These are phyloP conservation scores for Metroxylon sagu DNA, from an alignment of 176 grass and related monocot species.

Conservation along the genomic window DNA sequence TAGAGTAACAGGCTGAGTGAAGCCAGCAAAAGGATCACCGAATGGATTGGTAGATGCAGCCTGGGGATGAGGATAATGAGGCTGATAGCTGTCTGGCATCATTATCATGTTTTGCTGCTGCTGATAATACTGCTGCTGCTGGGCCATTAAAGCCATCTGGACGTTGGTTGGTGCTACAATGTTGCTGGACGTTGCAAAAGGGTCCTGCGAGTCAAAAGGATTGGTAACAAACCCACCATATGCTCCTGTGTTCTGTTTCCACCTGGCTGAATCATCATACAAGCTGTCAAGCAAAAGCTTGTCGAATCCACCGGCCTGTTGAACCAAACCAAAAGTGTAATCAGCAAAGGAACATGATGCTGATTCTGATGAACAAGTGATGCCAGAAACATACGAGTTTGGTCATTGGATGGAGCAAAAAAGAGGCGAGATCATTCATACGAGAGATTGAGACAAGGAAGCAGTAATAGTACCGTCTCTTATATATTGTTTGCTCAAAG, in stretches of 20 bases:
- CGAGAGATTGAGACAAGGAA: too few relatives aligned
- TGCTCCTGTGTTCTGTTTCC: conserved; percentile 24
- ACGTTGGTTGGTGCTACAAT: conserved; percentile 45
- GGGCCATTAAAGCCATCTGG: conserved; percentile 56
- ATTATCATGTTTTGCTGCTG: conserved; percentile 31
- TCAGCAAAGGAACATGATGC: too few relatives aligned
- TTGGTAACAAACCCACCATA: conserved; percentile 4
- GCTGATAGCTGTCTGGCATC: conserved; percentile 32
- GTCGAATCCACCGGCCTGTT: conserved; percentile 72
- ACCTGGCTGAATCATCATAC: conserved; percentile 44
- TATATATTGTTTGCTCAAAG: too few relatives aligned
- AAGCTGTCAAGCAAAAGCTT: conserved; percentile 59
- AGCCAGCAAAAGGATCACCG: conserved; percentile 27
- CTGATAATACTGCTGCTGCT: conserved; percentile 29
- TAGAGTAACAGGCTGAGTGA: conserved; percentile 8
- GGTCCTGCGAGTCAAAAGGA: conserved; percentile 28
- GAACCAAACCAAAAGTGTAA: not conserved
- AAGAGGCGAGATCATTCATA: too few relatives aligned
- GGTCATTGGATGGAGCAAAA: too few relatives aligned
- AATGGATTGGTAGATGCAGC: conserved; percentile 40
- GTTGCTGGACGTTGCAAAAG: conserved; percentile 47
- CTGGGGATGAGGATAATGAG: conserved; percentile 13
- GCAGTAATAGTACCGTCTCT: too few relatives aligned
- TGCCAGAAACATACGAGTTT: too few relatives aligned
- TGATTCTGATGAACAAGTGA: too few relatives aligned